Evolutionary conservation across 1,284 basidiomycete species (phyloP), one percentile per base, ranked within the genome.

Genomic region (Cutaneotrichosporon cyanovorans): DNA sequence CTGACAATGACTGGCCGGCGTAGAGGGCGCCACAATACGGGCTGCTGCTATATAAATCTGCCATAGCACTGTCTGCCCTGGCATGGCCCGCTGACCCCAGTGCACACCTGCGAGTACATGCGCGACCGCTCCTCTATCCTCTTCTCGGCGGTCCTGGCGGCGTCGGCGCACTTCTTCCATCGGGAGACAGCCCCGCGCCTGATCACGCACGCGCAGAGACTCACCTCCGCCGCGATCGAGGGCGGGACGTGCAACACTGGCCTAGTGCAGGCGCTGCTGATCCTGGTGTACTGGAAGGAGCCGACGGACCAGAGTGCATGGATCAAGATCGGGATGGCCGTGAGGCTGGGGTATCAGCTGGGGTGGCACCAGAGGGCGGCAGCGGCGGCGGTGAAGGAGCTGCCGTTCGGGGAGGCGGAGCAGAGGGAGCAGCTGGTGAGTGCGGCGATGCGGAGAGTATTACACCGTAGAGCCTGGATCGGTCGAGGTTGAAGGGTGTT

Each of bases 91-190:
- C 37, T 45, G 18, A 39, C 37, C 1, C 2, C 18, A 46, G 40
- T 48, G 3, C 56, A 58, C 32, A 53, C 50, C 2, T n/a, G 43
- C 20, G 22, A 33, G 2, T 47, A 51, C 38, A 14, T 58, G 10
- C 42, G 46, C n/a, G 21, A 28, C 19, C 21, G 23, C 2, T 51
- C 48, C 5, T 20, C 45, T 7, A 28, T 51, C 14, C 46, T 56
- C 15, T 44, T 53, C 31, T 40, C 50, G 3, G 83, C 87, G 0
- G 80, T 92, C 18, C 75, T 92, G 9, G 77, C 78, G 10, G 73
- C 93, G 1, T 82, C 87, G 0, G 82, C 88, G n/a, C 77, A 79
- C 53, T 83, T 80, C 59, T 77, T 93, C 16, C 79, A 81, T 15
- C 71, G 25, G 74, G 90, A 0, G 70, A 12, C 45, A 8, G 23